Percentiles rank a stretch among this genome's conserved stretches.
These are phyloP conservation scores for Solanum phureja DNA, from an alignment of 257 asterid species.

Conservation along the genomic window DNA sequence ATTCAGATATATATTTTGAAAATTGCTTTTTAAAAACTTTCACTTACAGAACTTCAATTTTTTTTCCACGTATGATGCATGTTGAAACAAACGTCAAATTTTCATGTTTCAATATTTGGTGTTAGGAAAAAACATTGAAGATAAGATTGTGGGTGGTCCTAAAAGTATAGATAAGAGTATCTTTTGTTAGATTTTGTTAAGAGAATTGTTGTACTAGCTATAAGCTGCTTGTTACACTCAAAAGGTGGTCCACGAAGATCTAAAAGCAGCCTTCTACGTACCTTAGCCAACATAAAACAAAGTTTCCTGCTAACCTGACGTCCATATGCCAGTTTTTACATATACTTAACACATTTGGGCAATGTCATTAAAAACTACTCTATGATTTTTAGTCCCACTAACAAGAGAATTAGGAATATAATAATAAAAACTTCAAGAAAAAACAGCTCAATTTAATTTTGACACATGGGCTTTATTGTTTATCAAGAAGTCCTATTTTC, in stretches of 20 bases:
- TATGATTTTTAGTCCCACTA: neutral
- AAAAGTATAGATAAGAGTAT: neutral
- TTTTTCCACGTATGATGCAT: neutral
- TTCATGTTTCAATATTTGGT: neutral
- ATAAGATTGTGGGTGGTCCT: neutral
- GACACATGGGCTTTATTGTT: neutral
- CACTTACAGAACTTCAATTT: neutral
- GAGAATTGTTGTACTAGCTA: neutral
- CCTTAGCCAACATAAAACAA: neutral
- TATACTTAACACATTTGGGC: neutral
- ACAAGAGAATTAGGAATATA: neutral
- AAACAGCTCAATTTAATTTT: neutral
- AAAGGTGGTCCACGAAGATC: neutral
- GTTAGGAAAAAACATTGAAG: neutral
- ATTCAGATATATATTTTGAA: neutral
- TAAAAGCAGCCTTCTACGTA: neutral
- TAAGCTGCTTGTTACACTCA: neutral
- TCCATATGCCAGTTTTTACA: neutral
- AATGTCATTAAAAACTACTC: neutral
- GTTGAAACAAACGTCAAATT: neutral
- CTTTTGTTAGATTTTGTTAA: neutral
- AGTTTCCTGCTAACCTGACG: neutral
- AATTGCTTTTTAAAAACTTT: neutral
- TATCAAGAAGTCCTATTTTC: too few relatives aligned
- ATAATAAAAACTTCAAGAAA: neutral